These are phyloP conservation scores for Arthrobotrys iridis DNA, from an alignment of 2,329 filamentous ascomycete species.

Conservation along the genomic window DNA sequence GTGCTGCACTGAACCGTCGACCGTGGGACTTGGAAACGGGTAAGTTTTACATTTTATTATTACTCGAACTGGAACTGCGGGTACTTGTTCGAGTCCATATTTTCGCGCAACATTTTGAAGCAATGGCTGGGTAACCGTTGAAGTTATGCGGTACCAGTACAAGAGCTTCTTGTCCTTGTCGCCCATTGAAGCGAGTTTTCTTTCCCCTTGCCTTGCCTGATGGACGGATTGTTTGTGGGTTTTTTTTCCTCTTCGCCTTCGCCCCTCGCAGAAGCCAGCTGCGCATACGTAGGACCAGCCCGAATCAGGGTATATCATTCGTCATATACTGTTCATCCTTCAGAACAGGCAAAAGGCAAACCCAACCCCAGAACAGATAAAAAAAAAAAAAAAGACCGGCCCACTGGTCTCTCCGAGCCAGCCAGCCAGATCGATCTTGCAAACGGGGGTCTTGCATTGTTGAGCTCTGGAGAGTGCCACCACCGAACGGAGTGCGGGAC, in stretches of 20 bases:
- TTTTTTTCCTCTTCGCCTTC: constrained; percentile 8
- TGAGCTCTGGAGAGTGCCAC: constrained; percentile 42
- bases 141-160: background rate
- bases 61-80: constrained; percentile 16
- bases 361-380: constrained; percentile 12
- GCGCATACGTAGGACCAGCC: constrained; percentile 24
- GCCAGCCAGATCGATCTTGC: constrained; percentile 26
- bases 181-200: background rate
- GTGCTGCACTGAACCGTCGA: background rate
- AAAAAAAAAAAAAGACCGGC: background rate
- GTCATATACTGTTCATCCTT: constrained; percentile 34
- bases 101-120: constrained; percentile 34
- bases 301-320: constrained; percentile 49
- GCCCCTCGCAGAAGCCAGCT: constrained; percentile 38
- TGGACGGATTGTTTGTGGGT: background rate
- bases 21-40: constrained; percentile 12
- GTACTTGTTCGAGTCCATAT: constrained; percentile 14
- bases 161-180: constrained; percentile 7
- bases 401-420: constrained; percentile 1
- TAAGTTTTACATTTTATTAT: constrained; percentile 10
- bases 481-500: constrained; percentile 14
- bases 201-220: constrained; percentile 3
- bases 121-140: constrained; percentile 33
- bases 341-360: constrained; percentile 42
- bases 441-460: constrained; percentile 6